These are phyloP conservation scores for Pseudogymnoascus sp. DNA, from an alignment of 2,329 filamentous ascomycete genomes.

Conservation along the genomic window DNA sequence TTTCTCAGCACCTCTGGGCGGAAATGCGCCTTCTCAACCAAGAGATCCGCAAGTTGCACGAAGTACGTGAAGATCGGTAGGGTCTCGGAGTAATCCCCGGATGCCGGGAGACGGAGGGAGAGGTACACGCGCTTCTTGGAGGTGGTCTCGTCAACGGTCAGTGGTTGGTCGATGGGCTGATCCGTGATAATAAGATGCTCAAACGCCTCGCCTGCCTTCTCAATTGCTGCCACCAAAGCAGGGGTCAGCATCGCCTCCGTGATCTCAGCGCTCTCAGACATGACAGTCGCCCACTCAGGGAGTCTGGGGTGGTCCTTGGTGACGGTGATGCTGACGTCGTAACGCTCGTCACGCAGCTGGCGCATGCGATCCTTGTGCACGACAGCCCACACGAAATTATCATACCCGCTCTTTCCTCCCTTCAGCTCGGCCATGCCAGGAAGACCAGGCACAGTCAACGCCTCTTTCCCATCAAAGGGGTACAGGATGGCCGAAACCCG, in stretches of 20 bases:
- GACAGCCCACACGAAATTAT: conserved; percentile 88
- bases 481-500: conserved; percentile 69
- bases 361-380: conserved; percentile 96
- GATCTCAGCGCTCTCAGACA: conserved; percentile 95
- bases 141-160: conserved; percentile 70
- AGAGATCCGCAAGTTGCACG: conserved; percentile 72
- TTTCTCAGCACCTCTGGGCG: conserved; percentile 83
- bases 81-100: conserved; percentile 54
- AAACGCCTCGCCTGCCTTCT: conserved; percentile 68
- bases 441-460: conserved; percentile 59
- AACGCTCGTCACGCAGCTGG: conserved; percentile 79
- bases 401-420: conserved; percentile 60
- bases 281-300: conserved; percentile 81
- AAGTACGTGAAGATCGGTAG: conserved; percentile 72
- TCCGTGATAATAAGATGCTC: conserved; percentile 87
- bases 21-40: conserved; percentile 73
- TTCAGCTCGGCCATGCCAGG: conserved; percentile 51
- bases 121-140: conserved; percentile 84
- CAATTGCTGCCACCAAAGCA: conserved; percentile 75
- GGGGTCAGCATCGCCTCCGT: conserved; percentile 78
- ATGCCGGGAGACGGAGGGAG: conserved; percentile 59
- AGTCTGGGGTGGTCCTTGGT: conserved; percentile 92
- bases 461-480: conserved; percentile 87
- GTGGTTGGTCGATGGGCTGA: conserved; percentile 79
- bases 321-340: conserved; percentile 84